phyloP scores from a whole-genome alignment of 208 protist genomes.

The Crithidia thermophila region DNA sequence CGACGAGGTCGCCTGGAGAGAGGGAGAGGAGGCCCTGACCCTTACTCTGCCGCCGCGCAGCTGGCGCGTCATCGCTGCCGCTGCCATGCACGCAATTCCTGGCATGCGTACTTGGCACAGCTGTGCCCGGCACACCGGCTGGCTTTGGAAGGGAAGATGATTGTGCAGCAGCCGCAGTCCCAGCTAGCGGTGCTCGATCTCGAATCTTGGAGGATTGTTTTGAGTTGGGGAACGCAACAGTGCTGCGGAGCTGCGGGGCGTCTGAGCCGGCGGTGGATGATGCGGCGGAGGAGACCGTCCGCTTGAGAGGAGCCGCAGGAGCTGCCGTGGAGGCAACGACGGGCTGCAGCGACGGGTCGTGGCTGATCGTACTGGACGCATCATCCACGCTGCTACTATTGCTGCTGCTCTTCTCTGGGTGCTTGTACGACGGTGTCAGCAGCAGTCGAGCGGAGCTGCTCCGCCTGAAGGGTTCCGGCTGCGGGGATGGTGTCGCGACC shows the following conservation, averaged over 20 bases:
- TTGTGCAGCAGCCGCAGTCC: not conserved
- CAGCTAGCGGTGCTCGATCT: too few species aligned
- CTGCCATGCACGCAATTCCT: too few species aligned
- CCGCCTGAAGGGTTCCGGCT: not conserved
- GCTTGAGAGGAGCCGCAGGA: too few species aligned
- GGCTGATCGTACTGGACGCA: not conserved
- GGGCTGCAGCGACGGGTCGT: not conserved
- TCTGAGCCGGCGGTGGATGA: not conserved
- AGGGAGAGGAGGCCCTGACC: not conserved
- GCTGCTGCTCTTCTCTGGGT: not conserved
- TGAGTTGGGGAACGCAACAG: constrained; percentile 3
- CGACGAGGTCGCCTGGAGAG: not conserved
- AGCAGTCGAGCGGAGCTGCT: not conserved
- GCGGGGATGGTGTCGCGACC: not conserved
- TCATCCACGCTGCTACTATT: constrained; percentile 3
- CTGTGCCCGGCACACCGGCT: too few species aligned
- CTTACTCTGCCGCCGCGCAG: not conserved
- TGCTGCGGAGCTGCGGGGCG: constrained; percentile 8
- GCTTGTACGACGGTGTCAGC: not conserved
- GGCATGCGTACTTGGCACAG: too few species aligned
- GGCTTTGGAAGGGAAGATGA: too few species aligned
- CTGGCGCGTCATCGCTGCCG: too few species aligned
- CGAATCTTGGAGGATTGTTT: too few species aligned
- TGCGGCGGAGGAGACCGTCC: not conserved
- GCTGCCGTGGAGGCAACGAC: not conserved